These are phyloP conservation scores for Halocafeteria seosinensis DNA, from an alignment of 108 stramenopile genomes.

Conservation along the genomic window DNA sequence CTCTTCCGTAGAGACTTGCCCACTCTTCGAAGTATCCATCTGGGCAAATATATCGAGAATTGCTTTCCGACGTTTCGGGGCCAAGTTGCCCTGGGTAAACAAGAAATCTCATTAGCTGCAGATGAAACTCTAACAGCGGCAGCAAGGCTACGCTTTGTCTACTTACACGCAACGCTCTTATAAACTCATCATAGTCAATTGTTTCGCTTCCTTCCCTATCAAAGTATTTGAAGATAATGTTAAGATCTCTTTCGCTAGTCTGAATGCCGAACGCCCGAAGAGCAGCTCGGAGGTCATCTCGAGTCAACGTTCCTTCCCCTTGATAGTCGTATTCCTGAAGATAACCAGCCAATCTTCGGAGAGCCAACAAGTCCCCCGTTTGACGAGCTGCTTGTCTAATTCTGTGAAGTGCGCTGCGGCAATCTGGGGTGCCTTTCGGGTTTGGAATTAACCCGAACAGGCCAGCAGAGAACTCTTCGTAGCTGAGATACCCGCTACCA, in stretches of 20 bases:
- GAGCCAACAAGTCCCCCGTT: conserved; percentile 16
- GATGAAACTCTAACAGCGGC: too few species aligned
- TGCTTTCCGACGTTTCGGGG: conserved; percentile 20
- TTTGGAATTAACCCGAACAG: conserved; percentile 1
- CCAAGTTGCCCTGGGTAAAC: conserved; percentile 32
- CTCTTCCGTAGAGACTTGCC: conserved; percentile 21
- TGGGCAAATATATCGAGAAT: conserved; percentile 30
- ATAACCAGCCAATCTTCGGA: conserved; percentile 23
- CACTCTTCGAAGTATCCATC: conserved; percentile 29
- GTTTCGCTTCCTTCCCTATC: conserved; percentile 25
- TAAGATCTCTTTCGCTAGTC: conserved; percentile 28
- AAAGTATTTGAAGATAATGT: conserved; percentile 33
- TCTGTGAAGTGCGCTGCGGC: conserved; percentile 6
- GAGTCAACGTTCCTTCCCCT: conserved; percentile 12
- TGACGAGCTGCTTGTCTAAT: conserved; percentile 2
- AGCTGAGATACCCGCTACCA: conserved; percentile 3
- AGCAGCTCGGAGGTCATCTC: conserved; percentile 37
- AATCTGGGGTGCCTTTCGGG: neutral
- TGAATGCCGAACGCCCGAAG: conserved; percentile 29
- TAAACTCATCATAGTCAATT: conserved; percentile 37
- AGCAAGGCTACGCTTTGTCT: too few species aligned
- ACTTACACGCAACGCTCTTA: conserved; percentile 28
- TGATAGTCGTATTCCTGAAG: conserved; percentile 40
- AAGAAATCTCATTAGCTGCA: too few species aligned
- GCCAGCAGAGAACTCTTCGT: conserved; percentile 3